Evolutionary conservation across 208 protist genomes (phyloP).

Genomic region (Jaenimonas drosophilae): DNA sequence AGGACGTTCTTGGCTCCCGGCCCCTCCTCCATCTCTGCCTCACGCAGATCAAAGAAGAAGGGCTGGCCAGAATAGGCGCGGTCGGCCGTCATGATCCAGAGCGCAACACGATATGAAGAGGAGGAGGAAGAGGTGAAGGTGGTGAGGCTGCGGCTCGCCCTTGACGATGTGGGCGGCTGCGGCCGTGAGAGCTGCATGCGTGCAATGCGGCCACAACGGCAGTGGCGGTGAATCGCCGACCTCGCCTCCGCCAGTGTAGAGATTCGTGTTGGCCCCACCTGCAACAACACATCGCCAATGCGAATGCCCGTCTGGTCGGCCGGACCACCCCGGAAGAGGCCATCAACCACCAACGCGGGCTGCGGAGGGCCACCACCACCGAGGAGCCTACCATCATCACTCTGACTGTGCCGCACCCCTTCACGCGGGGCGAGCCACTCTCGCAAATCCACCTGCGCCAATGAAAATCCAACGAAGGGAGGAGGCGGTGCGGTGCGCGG

Average conservation of each 20-base stretch:
- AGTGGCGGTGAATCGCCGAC: too few relatives aligned
- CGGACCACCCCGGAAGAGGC: slow-evolving; percentile 24
- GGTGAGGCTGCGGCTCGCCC: too few relatives aligned
- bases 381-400: too few relatives aligned
- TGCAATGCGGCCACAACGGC: slow-evolving; percentile 16
- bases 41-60: slow-evolving; percentile 31
- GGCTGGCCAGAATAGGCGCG: slow-evolving; percentile 16
- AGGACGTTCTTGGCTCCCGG: not conserved
- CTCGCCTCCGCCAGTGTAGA: too few relatives aligned
- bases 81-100: slow-evolving; percentile 53
- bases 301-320: slow-evolving; percentile 23
- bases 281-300: slow-evolving; percentile 26
- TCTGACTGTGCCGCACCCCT: too few relatives aligned
- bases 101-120: too few relatives aligned
- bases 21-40: not conserved
- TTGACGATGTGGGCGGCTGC: too few relatives aligned
- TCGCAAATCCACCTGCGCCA: too few relatives aligned
- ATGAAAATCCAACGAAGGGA: slow-evolving; percentile 1
- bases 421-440: too few relatives aligned
- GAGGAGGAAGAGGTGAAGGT: too few relatives aligned
- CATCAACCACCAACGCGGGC: slow-evolving; percentile 30
- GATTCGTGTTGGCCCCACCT: too few relatives aligned
- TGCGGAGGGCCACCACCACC: slow-evolving; percentile 18
- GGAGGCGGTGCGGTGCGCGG: not conserved
- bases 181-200: slow-evolving; percentile 11